Evolutionary conservation across 257 asterid species (phyloP).

Genomic region (Salvia splendens): DNA sequence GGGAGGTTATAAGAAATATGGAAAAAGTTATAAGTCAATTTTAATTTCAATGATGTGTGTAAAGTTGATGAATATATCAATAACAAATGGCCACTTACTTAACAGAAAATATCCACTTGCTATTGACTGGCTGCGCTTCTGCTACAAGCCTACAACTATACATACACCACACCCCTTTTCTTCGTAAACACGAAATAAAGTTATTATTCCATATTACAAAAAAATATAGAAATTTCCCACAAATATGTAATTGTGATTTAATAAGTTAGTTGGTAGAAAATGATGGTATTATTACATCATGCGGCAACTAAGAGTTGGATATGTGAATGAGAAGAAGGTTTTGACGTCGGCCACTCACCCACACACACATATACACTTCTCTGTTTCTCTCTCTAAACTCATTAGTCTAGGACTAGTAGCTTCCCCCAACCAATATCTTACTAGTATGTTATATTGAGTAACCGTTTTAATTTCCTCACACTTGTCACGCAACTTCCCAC

Average conservation of each 20-base stretch:
- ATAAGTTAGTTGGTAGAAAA: too few relatives aligned
- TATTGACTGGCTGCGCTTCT: conserved; percentile 9
- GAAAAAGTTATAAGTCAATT: background rate
- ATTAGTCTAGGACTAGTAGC: too few relatives aligned
- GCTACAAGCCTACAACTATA: background rate
- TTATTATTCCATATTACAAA: too few relatives aligned
- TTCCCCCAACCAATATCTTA: too few relatives aligned
- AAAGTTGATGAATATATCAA: background rate
- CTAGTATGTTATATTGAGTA: too few relatives aligned
- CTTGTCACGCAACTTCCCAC: conserved; percentile 70
- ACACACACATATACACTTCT: conserved; percentile 1
- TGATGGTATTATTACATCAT: background rate
- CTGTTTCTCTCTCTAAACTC: conserved; percentile 1
- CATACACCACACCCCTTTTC: background rate
- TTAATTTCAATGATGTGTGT: background rate
- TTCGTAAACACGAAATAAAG: background rate
- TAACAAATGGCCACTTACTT: background rate
- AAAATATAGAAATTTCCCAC: too few relatives aligned
- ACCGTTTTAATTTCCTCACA: conserved; percentile 41
- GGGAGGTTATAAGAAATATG: background rate
- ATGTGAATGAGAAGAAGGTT: conserved; percentile 22
- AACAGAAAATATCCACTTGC: background rate
- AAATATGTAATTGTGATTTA: too few relatives aligned
- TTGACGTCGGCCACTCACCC: conserved; percentile 37
- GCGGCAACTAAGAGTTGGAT: background rate